Base-by-base conservation (phyloP, 2,329 filamentous ascomycete species). In the Monilinia fructigena region DNA sequence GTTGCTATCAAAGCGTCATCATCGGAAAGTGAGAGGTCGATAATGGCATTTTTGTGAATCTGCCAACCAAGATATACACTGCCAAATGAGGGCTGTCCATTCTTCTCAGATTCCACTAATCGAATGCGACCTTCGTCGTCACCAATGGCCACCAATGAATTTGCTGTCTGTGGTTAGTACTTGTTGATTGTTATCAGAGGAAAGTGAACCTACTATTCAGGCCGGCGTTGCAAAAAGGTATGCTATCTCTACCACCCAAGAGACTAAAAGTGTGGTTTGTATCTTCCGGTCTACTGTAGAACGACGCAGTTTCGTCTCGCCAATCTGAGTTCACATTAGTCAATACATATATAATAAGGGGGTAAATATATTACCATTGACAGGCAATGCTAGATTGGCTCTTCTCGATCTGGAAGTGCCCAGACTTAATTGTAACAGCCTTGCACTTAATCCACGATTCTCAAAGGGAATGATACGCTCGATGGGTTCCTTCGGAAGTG, bases 1-100 rank as follows among this genome's bases (percentile, higher is more conserved):
- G 89, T 90, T 55, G 88, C 89, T 52, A 91, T 77, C 28, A 86
- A 77, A 68, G 80, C 79, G 75, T 92, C 89, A 74, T 91, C 87
- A 0, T 85, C 82, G 7, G 87, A 89, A 75, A 91, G 89, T 12
- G 85, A 82, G 63, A 91, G 77, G 70, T 92, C 89, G 81, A 92
- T 90, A 64, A 92, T 84, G 8, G 89, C 89, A 73, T 92, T 92
- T 63, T 80, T 82, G 72, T 92, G 89, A 10, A 87, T 83, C 50
- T 81, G 83, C 75, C 89, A 88, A 16, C 80, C 79, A 50, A 89
- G 77, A 70, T 86, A 86, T 4, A 82, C 76, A 68, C 81, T 80
- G n/a, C 79, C 81, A 74, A 91, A 90, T 0, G 77, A 77, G 38
- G 77, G 75, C 53, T 81, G 78, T 67, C 81, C 79, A 54, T 80